Evolutionary conservation across 164 flowering plant genomes (phyloP), one percentile per base, ranked within the genome.

Genomic region (Vitis rupestris): DNA sequence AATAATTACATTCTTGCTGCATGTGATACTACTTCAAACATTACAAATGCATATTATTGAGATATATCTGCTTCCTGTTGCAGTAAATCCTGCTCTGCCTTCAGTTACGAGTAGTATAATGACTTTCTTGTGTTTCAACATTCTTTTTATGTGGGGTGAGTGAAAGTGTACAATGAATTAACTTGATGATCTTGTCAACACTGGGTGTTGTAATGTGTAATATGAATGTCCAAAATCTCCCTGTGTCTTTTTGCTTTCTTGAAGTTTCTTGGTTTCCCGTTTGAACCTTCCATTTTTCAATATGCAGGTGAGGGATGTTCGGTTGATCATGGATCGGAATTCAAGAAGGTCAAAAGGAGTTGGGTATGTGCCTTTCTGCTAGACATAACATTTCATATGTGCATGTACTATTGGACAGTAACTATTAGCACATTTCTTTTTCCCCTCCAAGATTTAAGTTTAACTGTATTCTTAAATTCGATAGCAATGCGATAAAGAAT

Each of bases 281-380:
- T 53, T 64, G 49, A 66, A 17, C 59, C 44, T 44, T 59, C 13
- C 4, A 0, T 72, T 61, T 65, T 27, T n/a, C 64, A 15, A 13
- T 79, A 71, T 80, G 70, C 85, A 95, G 99, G 99, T 95, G 70
- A 84, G 99, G 74, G 99, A 95, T 84, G 99, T 95, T 4, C 84
- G 94, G 16, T 76, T 95, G 68, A 95, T 95, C 70, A 95, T 95
- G 99, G 99, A 95, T 59, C 84, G 99, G 54, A 95, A 95, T 69
- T 91, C 98, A 50, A 87, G 99, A 75, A 84, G 99, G 9, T 95
- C 99, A 68, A 95, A 95, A 75, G 99, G 99, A 79, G 99, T 95
- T 80, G 99, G 99, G 99, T 95, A 95, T 79, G 97, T 79, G 53
- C 55, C 58, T 61, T 66, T 71, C 12, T 66, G 29, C 70, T 75